Evolutionary conservation across 345 rosid species (phyloP).

Genomic region (Corchorus olitorius): DNA sequence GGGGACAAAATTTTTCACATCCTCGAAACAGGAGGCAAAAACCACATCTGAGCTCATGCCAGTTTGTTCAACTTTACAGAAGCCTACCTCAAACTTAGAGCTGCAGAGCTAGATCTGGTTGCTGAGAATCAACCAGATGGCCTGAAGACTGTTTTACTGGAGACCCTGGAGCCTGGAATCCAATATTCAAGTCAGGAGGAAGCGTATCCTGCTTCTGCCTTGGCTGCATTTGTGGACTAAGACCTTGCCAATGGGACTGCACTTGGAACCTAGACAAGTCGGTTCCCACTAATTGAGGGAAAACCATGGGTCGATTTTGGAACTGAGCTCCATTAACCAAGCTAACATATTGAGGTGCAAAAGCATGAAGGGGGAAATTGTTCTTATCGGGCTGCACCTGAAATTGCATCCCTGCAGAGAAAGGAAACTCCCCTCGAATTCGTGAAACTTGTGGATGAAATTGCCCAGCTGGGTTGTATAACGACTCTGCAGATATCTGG

Average conservation of each 20-base stretch:
- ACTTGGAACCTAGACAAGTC: conserved; percentile 64
- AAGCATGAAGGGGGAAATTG: conserved; percentile 57
- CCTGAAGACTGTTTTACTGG: conserved; percentile 80
- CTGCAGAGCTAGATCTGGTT: conserved; percentile 94
- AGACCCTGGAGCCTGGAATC: conserved; percentile 87
- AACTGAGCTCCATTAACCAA: conserved; percentile 43
- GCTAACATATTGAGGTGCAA: conserved; percentile 48
- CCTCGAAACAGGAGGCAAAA: conserved; percentile 3
- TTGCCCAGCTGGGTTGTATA: conserved; percentile 66
- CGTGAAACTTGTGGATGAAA: conserved; percentile 47
- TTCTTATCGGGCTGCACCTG: conserved; percentile 51
- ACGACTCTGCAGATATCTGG: conserved; percentile 60
- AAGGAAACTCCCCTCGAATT: conserved; percentile 49
- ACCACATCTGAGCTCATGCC: neutral
- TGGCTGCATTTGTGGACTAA: conserved; percentile 51
- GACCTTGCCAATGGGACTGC: conserved; percentile 65
- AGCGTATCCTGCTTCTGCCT: conserved; percentile 68
- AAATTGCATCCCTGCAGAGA: conserved; percentile 52
- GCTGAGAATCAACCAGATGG: conserved; percentile 75
- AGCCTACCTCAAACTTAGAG: conserved; percentile 44
- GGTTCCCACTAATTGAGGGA: conserved; percentile 55
- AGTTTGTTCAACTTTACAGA: neutral
- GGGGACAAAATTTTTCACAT: neutral
- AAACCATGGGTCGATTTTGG: conserved; percentile 47
- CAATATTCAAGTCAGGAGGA: conserved; percentile 88